Conservation (phyloP, 192 early-diverging fungal genomes). For the Coemansia sp. region DNA sequence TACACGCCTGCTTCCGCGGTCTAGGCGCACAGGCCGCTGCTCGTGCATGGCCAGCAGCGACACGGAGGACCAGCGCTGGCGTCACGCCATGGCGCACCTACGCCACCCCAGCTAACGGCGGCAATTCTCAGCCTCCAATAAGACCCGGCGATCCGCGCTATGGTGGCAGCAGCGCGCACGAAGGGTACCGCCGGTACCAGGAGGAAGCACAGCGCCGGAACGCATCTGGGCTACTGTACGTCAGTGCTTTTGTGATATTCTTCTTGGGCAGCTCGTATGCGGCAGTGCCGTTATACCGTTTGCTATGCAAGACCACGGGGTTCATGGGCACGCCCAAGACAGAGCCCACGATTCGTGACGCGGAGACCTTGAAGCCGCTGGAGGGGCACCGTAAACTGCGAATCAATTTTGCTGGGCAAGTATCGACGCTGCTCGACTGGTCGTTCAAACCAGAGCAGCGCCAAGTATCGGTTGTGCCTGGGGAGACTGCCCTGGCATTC, state of each 20-base stretch:
- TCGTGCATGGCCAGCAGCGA: neutral
- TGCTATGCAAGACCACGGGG: conserved; percentile 93
- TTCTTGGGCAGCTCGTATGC: conserved; percentile 90
- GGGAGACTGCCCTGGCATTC: conserved; percentile 96
- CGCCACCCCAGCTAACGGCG: neutral
- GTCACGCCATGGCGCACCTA: neutral
- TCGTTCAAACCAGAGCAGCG: conserved; percentile 86
- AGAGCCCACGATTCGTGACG: conserved; percentile 62
- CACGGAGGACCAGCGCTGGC: neutral
- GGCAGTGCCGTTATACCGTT: conserved; percentile 91
- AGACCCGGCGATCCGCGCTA: neutral
- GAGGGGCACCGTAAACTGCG: conserved; percentile 67
- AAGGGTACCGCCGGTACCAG: conserved; percentile 32
- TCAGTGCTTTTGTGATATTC: conserved; percentile 75
- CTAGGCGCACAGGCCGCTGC: neutral
- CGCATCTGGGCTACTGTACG: conserved; percentile 67
- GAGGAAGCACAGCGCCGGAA: conserved; percentile 42
- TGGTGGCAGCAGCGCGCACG: conserved; percentile 21
- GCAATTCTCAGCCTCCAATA: neutral
- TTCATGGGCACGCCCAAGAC: conserved; percentile 88
- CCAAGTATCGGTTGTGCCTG: conserved; percentile 87
- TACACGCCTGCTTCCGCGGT: conserved; percentile 2
- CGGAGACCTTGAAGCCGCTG: conserved; percentile 62
- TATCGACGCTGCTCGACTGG: conserved; percentile 83
- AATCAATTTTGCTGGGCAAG: conserved; percentile 72